phyloP scores from a whole-genome alignment of 1,139 yeast genomes.

The Pichia sp. region DNA sequence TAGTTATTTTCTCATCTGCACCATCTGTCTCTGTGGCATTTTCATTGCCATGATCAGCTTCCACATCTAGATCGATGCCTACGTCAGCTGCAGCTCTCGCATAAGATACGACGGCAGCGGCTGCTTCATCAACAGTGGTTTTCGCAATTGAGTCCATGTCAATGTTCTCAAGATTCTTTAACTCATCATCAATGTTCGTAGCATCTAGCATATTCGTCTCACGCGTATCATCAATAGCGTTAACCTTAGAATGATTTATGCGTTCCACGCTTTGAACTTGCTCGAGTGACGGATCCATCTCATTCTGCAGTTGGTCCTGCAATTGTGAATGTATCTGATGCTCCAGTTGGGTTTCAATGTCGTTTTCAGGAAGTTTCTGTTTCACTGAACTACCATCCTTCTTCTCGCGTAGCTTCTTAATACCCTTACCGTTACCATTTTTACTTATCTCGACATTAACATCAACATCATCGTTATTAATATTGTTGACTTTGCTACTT shows the following conservation, averaged over 20 bases:
- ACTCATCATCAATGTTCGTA: conserved; percentile 14
- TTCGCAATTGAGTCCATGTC: not conserved
- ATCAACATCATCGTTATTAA: not conserved
- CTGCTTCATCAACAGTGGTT: not conserved
- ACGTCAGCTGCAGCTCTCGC: not conserved
- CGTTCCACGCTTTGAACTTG: too few relatives aligned
- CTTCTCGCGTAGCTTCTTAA: too few relatives aligned
- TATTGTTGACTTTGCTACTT: not conserved
- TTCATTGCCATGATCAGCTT: not conserved
- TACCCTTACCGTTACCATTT: too few relatives aligned
- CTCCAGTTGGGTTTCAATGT: conserved; percentile 2
- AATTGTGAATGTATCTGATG: conserved; percentile 12
- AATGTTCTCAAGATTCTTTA: conserved; percentile 9
- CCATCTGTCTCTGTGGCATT: too few relatives aligned
- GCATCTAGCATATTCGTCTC: conserved; percentile 7
- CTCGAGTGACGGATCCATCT: too few relatives aligned
- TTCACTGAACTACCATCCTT: too few relatives aligned
- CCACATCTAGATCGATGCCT: not conserved
- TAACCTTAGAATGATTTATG: too few relatives aligned
- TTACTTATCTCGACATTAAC: too few relatives aligned
- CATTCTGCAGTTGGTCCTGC: conserved; percentile 8
- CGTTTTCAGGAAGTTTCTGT: not conserved
- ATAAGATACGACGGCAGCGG: too few relatives aligned
- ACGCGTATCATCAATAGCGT: not conserved
- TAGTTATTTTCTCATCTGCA: not conserved